Evolutionary conservation across 2,329 filamentous ascomycete genomes (phyloP).

Genomic region (Blastomyces gilchristii): DNA sequence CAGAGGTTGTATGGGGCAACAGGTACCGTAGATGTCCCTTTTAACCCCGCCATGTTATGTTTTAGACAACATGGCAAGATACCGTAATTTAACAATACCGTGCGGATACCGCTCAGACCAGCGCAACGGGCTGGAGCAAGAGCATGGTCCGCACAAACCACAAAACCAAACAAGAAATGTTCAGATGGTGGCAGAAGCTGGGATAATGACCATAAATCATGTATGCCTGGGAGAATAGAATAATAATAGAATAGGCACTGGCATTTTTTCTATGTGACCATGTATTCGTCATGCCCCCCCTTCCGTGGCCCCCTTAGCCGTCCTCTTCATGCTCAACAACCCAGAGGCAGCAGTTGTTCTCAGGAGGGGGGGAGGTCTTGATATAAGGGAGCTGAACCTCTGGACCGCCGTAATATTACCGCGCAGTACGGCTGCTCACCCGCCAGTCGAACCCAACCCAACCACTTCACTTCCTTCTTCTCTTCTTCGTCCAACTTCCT

Average conservation of each 20-base stretch:
- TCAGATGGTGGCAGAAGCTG: too few species aligned
- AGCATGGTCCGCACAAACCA: too few species aligned
- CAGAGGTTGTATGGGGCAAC: neutral
- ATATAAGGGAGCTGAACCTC: neutral
- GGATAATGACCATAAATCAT: neutral
- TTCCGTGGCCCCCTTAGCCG: neutral
- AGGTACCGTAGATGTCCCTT: neutral
- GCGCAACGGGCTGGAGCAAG: too few species aligned
- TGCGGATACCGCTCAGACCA: neutral
- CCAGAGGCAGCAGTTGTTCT: neutral
- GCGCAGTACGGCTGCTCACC: neutral
- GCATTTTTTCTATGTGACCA: neutral
- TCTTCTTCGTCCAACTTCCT: neutral
- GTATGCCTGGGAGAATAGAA: neutral
- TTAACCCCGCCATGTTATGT: neutral
- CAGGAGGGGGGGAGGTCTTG: too few species aligned
- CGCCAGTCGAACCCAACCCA: neutral
- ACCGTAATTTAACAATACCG: neutral
- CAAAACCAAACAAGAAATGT: neutral
- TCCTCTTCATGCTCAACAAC: neutral
- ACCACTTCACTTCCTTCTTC: slow-evolving; percentile 5
- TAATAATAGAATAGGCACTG: neutral
- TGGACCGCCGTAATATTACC: neutral
- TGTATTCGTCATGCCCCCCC: neutral
- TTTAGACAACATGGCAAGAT: neutral